Conservation (phyloP, 331 rosid genomes). For the Pyrus hybrid region DNA sequence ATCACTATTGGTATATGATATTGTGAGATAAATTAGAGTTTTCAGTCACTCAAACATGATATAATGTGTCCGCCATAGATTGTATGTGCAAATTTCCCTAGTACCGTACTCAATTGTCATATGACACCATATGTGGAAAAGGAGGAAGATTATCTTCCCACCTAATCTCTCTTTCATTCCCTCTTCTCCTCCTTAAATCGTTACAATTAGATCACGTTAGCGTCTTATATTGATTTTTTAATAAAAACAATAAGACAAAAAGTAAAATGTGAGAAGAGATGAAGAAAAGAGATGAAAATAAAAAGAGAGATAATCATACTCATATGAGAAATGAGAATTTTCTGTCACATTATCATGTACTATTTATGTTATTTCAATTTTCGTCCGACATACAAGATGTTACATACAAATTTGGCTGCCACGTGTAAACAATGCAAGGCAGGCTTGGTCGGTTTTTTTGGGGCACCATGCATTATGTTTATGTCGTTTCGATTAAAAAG, state of each 20-base stretch:
- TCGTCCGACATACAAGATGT: too few species aligned
- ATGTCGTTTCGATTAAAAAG: not conserved
- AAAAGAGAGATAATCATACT: accelerated
- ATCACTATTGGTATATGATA: too few species aligned
- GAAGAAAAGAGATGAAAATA: accelerated
- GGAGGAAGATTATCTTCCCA: too few species aligned
- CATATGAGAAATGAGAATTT: too few species aligned
- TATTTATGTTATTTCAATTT: too few species aligned
- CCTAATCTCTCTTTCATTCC: accelerated
- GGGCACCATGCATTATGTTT: not conserved
- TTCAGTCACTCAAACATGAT: too few species aligned
- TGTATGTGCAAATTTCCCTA: not conserved
- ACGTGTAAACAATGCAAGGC: not conserved
- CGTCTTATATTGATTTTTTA: too few species aligned
- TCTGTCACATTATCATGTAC: not conserved
- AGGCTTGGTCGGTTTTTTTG: too few species aligned
- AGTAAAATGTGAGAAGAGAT: accelerated
- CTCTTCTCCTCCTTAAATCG: accelerated
- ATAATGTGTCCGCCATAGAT: too few species aligned
- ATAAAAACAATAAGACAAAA: too few species aligned
- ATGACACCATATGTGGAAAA: too few species aligned
- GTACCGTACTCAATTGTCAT: not conserved
- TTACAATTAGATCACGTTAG: too few species aligned
- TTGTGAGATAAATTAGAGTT: not conserved
- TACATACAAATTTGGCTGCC: not conserved